These are phyloP conservation scores for Ajuga chamaepitys DNA, from an alignment of 257 asterid genomes.

Conservation along the genomic window DNA sequence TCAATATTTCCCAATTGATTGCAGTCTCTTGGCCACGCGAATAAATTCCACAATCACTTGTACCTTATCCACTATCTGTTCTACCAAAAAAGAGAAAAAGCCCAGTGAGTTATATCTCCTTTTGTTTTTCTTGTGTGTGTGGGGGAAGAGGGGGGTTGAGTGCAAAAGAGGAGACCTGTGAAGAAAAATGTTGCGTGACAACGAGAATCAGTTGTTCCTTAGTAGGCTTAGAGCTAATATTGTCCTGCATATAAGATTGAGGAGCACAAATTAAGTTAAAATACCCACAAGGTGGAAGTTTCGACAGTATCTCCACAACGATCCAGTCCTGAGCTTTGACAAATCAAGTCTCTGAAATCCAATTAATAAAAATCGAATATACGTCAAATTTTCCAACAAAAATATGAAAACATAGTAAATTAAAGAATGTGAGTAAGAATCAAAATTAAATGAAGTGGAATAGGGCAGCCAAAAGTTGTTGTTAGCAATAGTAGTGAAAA, in stretches of 20 bases:
- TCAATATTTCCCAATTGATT: constrained; percentile 35
- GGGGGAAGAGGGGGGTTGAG: neutral
- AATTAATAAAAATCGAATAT: constrained; percentile 1
- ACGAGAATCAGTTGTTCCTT: constrained; percentile 58
- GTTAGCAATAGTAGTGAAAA: neutral
- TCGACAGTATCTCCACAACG: constrained; percentile 80
- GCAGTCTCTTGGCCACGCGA: constrained; percentile 59
- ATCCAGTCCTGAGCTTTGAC: constrained; percentile 71
- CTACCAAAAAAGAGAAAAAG: neutral
- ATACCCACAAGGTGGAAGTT: constrained; percentile 64
- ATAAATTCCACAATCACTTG: constrained; percentile 70
- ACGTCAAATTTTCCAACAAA: neutral
- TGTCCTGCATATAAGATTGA: constrained; percentile 35
- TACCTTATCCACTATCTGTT: constrained; percentile 74
- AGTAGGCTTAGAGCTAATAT: constrained; percentile 47
- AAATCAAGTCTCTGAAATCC: constrained; percentile 49
- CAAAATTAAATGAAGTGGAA: neutral
- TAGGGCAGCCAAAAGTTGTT: neutral
- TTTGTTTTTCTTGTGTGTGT: neutral
- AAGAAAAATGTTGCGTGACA: constrained; percentile 67
- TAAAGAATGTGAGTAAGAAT: neutral
- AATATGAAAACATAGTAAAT: neutral
- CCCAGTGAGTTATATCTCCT: neutral
- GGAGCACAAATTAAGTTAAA: neutral
- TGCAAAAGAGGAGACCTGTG: constrained; percentile 44